Base-by-base conservation (phyloP, 2,329 filamentous ascomycete genomes). In the Fusarium oxysporum region DNA sequence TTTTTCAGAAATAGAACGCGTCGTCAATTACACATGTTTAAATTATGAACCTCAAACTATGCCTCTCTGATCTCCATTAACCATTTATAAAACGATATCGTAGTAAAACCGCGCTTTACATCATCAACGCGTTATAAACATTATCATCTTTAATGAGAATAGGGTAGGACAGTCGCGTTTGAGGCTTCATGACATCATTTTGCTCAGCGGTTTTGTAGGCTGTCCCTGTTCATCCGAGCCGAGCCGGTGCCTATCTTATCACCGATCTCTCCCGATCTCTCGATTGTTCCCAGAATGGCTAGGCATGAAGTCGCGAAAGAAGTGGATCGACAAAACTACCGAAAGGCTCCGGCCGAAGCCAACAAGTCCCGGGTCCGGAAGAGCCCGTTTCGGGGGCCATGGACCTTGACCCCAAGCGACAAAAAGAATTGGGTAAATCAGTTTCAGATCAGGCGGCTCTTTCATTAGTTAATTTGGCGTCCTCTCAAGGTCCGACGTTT, bases 361-460 rank as follows among this genome's bases (percentile, higher is more conserved):
- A 37, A 37, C 17, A 53, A 53, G n/a, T 21, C 23, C 23, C 9
- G 17, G 13, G 9, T 14, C 50, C 17, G 13, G 19, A 28, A 16
- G 32, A 53, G 33, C 16, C 5, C 2, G n/a, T 23, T 6, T 50
- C 47, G 47, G 30, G 28, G 30, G 47, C 16, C 16, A 33, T 9
- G 11, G 16, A 33, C 30, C 16, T 23, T 13, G 16, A 23, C 16
- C 16, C n/a, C 23, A 50, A 33, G 16, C 47, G 30, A 50, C 16
- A 23, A 10, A 33, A 33, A 8, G 8, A 10, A 33, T 6, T 8
- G n/a, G 11, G 4, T 23, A 19, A 50, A 19, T 33, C n/a, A 10
- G 11, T 14, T 1, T 6, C 8, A 50, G 11, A 3, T 19, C 4
- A 8, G 8, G 3, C 8, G 16, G 2, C 6, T 14, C 0, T 5